Evolutionary conservation across 2,329 filamentous ascomycete species (phyloP), one percentile per base, ranked within the genome.

Genomic region (Pyrenophora teres): DNA sequence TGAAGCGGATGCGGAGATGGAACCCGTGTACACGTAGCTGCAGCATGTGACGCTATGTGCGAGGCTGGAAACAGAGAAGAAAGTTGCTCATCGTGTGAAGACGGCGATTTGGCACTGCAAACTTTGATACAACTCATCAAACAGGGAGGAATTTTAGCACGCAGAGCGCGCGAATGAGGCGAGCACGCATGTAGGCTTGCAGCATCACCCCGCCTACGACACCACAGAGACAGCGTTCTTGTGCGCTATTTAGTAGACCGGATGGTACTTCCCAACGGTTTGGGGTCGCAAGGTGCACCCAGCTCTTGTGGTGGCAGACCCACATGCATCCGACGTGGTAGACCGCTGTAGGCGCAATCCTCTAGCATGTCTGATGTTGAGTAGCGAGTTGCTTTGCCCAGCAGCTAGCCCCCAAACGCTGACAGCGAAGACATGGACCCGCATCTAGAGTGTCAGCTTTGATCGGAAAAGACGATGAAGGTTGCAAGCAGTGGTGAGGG

Each of bases 291-390:
- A 23, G 25, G 38, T 40, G 49, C 49, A 32, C 49, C 49, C 32
- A 47, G 49, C 49, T 40, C 27, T 10, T 47, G 43, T 47, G 44
- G 45, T 52, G 45, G 49, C 49, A 47, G 49, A 47, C 49, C 49
- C 49, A 47, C 49, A 21, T 19, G 32, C 38, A 47, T 52, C 49
- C 37, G 49, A 52, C 49, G 49, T 52, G 49, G 49, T 52, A 47
- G 49, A 52, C 49, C 38, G 49, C 49, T 38, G 45, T 31, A 52
- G 50, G 45, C 33, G 23, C 39, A 32, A 15, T 43, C 45, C 33
- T 42, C 30, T 41, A 47, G 50, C 40, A 41, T 43, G 33, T 39
- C 46, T 39, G 39, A 21, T 37, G 44, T 35, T 42, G n/a, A 23
- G 39, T 41, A 49, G 18, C 16, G 43, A 52, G 44, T 40, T 41